A percentile compares a stretch with the other conserved stretches of the same genome.
Evolutionary conservation across 2,329 filamentous ascomycete species (phyloP).

Genomic region (Dryadomyces quercus-mongolicae): DNA sequence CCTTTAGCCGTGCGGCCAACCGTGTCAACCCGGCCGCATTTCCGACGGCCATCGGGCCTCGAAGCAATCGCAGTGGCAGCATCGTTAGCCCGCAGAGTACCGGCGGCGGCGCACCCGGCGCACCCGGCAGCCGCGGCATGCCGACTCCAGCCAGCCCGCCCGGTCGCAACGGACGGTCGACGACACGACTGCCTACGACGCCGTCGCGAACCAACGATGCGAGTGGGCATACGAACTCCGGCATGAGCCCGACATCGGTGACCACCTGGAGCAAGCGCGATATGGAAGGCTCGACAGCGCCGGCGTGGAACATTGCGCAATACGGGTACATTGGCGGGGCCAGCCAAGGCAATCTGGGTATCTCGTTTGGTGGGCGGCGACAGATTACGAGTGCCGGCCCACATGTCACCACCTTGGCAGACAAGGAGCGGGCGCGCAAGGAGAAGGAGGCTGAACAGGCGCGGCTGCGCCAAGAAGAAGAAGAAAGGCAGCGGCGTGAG

Average conservation of each 20-base stretch:
- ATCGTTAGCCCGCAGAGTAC: conserved; percentile 55
- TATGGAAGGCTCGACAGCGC: conserved; percentile 69
- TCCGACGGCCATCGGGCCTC: conserved; percentile 63
- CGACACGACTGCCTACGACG: conserved; percentile 24
- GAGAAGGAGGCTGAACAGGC: conserved; percentile 46
- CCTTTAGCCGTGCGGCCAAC: conserved; percentile 83
- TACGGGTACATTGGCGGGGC: conserved; percentile 98
- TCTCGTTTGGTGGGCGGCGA: conserved; percentile 79
- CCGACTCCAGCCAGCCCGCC: neutral
- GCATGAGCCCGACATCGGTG: conserved; percentile 45
- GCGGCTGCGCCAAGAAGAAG: conserved; percentile 38
- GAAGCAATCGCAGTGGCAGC: conserved; percentile 40
- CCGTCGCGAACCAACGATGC: conserved; percentile 38
- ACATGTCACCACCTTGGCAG: conserved; percentile 64
- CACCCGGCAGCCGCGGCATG: neutral
- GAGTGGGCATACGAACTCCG: conserved; percentile 40
- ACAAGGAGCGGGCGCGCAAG: conserved; percentile 62
- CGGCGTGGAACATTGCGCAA: conserved; percentile 97
- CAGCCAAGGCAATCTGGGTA: conserved; percentile 88
- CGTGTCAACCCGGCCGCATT: conserved; percentile 62
- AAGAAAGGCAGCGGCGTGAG: conserved; percentile 25
- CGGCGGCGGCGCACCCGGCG: conserved; percentile 29
- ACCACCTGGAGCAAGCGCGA: conserved; percentile 85
- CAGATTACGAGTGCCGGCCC: conserved; percentile 84
- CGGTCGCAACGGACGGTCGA: conserved; percentile 9